These are phyloP conservation scores for Penicillium polonicum DNA, from an alignment of 2,329 filamentous ascomycete genomes.

Conservation along the genomic window DNA sequence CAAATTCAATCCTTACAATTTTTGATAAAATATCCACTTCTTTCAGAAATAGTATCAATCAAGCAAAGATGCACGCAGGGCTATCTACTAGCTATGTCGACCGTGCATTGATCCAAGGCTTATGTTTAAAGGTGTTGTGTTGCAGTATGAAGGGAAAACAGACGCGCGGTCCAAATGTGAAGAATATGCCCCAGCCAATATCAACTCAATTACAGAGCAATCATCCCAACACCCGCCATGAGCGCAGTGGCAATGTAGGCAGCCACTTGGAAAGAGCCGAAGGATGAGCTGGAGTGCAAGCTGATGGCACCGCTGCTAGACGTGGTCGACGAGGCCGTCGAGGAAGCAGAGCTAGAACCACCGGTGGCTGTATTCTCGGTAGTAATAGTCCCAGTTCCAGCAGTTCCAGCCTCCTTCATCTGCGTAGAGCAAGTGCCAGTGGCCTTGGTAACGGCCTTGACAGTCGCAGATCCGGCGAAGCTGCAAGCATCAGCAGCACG, in stretches of 20 bases:
- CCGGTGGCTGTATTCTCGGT: conserved; percentile 31
- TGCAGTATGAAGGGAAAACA: not conserved
- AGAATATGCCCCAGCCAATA: not conserved
- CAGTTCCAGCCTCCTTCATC: conserved; percentile 42
- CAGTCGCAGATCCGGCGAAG: conserved; percentile 44
- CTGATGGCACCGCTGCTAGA: conserved; percentile 26
- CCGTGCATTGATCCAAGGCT: not conserved
- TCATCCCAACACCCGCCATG: conserved; percentile 41
- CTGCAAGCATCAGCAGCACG: conserved; percentile 41
- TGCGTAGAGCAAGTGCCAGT: conserved; percentile 40
- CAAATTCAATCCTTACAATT: not conserved
- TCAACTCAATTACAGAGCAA: conserved; percentile 34
- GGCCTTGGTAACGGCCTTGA: conserved; percentile 34
- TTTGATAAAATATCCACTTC: not conserved
- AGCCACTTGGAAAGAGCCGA: conserved; percentile 36
- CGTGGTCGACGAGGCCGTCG: conserved; percentile 18
- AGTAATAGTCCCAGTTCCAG: conserved; percentile 43
- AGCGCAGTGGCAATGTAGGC: conserved; percentile 37
- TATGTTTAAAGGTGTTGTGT: not conserved
- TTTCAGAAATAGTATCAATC: not conserved
- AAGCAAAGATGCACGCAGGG: not conserved
- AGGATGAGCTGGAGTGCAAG: conserved; percentile 27
- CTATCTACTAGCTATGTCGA: not conserved
- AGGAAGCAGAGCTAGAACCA: conserved; percentile 9
- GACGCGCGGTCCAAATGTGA: not conserved